Conservation (phyloP, 2,329 filamentous ascomycete genomes). For the Colletotrichum destructivum region DNA sequence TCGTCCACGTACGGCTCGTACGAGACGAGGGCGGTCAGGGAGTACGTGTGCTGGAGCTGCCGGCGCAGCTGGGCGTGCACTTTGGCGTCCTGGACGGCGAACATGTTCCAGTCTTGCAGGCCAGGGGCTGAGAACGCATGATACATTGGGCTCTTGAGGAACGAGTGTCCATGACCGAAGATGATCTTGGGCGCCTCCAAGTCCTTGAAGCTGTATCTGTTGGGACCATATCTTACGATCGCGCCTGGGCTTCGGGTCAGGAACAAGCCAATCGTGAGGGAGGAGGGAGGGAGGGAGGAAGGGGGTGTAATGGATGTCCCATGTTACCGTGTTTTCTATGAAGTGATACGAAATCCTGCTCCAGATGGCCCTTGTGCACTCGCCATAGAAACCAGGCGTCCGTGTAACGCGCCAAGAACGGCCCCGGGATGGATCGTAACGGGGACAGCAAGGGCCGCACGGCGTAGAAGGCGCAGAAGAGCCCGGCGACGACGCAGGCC, state of each 20-base stretch:
- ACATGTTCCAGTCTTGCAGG: constrained; percentile 46
- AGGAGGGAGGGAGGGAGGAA: no score
- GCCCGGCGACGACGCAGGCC: not conserved
- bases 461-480: not conserved
- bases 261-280: not conserved
- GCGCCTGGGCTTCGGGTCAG: constrained; percentile 45
- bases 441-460: constrained; percentile 38
- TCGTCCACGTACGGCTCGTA: constrained; percentile 66
- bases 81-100: constrained; percentile 50
- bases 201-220: constrained; percentile 62
- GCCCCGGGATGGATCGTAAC: constrained; percentile 47
- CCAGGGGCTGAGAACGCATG: constrained; percentile 45
- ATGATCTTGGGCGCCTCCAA: constrained; percentile 56
- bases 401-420: constrained; percentile 48
- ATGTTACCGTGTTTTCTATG: constrained; percentile 50
- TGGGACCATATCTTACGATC: constrained; percentile 62
- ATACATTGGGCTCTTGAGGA: constrained; percentile 54
- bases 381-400: constrained; percentile 49
- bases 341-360: constrained; percentile 47
- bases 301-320: not conserved
- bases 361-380: constrained; percentile 47
- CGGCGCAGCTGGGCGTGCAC: constrained; percentile 56
- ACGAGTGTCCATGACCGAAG: constrained; percentile 48
- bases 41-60: constrained; percentile 60
- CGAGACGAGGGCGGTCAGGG: constrained; percentile 62